Evolutionary conservation across 2,329 filamentous ascomycete species (phyloP).

Genomic region (Fusarium circinatum): DNA sequence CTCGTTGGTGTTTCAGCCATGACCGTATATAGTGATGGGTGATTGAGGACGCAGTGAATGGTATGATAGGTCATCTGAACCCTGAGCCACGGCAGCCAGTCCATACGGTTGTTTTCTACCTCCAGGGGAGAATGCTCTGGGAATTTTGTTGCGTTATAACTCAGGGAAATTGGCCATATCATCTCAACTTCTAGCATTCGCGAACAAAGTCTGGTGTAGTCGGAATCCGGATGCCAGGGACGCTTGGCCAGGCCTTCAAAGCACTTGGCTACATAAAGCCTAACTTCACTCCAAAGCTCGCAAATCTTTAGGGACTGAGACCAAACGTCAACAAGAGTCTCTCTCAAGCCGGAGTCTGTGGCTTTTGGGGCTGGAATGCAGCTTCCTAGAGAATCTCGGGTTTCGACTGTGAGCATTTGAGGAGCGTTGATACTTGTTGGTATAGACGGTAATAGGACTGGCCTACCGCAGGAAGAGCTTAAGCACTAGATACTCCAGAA

Average conservation of each 20-base stretch:
- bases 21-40: slow-evolving; percentile 16
- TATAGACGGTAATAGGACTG: neutral
- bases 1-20: slow-evolving; percentile 8
- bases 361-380: neutral
- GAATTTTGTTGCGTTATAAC: slow-evolving; percentile 12
- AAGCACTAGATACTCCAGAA: slow-evolving; percentile 23
- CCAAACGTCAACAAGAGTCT: neutral
- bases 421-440: neutral
- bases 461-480: neutral
- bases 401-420: neutral
- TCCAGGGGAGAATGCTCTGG: neutral
- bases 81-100: slow-evolving; percentile 23
- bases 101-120: neutral
- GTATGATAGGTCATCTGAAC: slow-evolving; percentile 24
- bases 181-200: slow-evolving; percentile 5
- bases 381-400: neutral
- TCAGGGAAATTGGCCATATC: neutral
- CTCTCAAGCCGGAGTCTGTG: rapidly evolving
- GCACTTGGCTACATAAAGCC: slow-evolving; percentile 18
- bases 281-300: slow-evolving; percentile 6
- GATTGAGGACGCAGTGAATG: slow-evolving; percentile 22
- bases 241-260: neutral
- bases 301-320: neutral
- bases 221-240: slow-evolving; percentile 24
- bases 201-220: slow-evolving; percentile 15